Base-by-base conservation (phyloP, 306 rosid genomes). In the Rosa chinensis region DNA sequence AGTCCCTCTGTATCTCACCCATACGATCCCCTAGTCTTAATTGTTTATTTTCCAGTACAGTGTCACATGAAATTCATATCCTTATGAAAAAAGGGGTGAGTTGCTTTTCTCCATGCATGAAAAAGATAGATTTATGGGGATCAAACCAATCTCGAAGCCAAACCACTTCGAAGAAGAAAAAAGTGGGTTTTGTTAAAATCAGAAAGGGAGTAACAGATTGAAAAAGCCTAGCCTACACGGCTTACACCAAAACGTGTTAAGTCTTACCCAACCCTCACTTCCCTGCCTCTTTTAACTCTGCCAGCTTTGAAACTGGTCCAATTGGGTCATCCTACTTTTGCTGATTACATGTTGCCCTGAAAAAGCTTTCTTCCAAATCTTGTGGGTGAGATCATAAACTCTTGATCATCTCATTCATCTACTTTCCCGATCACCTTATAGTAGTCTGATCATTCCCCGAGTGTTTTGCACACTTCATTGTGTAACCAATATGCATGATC, bases 401-500 rank as follows among this genome's bases (percentile, higher is more conserved):
- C 70, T 76, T 35, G 10, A 66, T 74, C 47, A 39, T 35, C 70
- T 23, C 40, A 10, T 21, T 48, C 59, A 14, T 76, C 66, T 58
- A 61, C 47, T 48, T 12, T 58, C 8, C 21, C 79, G 39, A 44
- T 37, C 40, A 50, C 69, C 13, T 74, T 64, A 48, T 50, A 68
- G 14, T 61, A 67, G 56, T 71, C 71, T 64, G 73, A 44, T 77
- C 23, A 55, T 45, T 66, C 21, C 21, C 14, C 8, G 0, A 35
- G 44, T 28, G 42, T 62, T 25, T 64, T 47, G 40, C 71, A 12
- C 66, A 74, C 49, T 70, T 62, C 32, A 10, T 61, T 50, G 35
- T 64, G 79, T 53, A 8, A 61, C 32, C 66, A 50, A 82, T 85
- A 94, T 92, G 99, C 97, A 91, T 70, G 97, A 92, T 79, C 77